Evolutionary conservation across 1,284 basidiomycete genomes (phyloP), one percentile per base, ranked within the genome.

Genomic region (Leccinum griseonigrum): DNA sequence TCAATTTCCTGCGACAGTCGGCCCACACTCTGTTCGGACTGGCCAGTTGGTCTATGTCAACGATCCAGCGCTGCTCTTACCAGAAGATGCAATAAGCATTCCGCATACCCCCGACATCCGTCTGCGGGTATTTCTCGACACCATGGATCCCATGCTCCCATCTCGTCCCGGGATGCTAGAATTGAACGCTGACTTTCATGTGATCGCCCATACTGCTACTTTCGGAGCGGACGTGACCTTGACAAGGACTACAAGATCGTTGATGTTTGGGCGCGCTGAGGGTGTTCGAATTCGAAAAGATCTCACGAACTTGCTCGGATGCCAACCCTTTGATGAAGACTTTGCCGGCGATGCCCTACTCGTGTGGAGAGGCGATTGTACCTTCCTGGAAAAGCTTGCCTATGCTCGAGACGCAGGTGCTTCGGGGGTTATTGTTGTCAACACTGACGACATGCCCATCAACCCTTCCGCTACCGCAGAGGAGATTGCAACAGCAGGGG

Each of bases 21-120:
- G 93, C 0, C 92, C 90, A 58, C 88, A 95, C 68, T 79, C 85
- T 31, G 88, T 95, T 50, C 83, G 87, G 56, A 83, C 86, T 0
- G 94, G 94, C 1, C 92, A 96, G 68, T 73, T 82, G 32, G 91
- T 97, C 54, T 90, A 91, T 69, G 81, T 96, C 68, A 88, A 90
- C 65, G 94, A 96, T 71, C 81, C 87, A 4, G 74, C 80, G 1
- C 80, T 92, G 11, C 76, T 85, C 60, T 68, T 77, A 7, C 72
- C 75, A 14, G 71, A 70, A 50, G 74, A 71, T 32, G 69, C 69
- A 18, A 69, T 75, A 38, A 65, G 64, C 32, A 60, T 60, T 8
- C 70, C 67, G 6, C 80, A 79, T 13, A 73, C 75, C 22, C 72
- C 78, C 8, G 82, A 86, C 54, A 74, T 91, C 29, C 79, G 79